These are phyloP conservation scores for Skeletonema menzelii DNA, from an alignment of 108 stramenopile species.

Conservation along the genomic window DNA sequence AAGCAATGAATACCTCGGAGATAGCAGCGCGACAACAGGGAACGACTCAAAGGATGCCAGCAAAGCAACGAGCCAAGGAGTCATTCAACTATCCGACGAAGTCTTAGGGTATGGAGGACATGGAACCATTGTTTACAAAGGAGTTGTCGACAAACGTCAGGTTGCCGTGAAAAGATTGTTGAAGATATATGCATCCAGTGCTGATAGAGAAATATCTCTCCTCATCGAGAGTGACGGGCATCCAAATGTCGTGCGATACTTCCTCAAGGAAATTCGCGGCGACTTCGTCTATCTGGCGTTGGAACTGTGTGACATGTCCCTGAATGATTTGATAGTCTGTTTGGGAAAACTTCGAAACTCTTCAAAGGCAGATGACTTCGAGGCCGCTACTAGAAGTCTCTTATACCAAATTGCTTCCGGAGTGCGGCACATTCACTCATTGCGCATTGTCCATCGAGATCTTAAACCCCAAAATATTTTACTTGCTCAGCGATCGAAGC, in stretches of 20 bases:
- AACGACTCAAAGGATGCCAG: conserved; percentile 12
- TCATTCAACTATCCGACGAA: conserved; percentile 88
- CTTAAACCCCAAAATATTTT: conserved; percentile 94
- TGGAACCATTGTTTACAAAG: conserved; percentile 96
- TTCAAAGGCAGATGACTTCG: conserved; percentile 32
- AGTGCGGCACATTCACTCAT: conserved; percentile 86
- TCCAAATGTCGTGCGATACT: conserved; percentile 91
- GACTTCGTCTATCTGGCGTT: conserved; percentile 96
- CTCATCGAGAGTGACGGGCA: conserved; percentile 94
- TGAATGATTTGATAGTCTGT: conserved; percentile 83
- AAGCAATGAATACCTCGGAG: background rate
- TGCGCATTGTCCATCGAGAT: conserved; percentile 92
- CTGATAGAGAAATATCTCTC: conserved; percentile 91
- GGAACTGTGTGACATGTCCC: conserved; percentile 89
- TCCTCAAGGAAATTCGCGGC: conserved; percentile 84
- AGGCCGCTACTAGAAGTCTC: conserved; percentile 46
- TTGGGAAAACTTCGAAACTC: conserved; percentile 41
- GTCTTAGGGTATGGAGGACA: conserved; percentile 93
- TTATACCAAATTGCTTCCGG: conserved; percentile 89
- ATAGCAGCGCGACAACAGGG: conserved; percentile 11
- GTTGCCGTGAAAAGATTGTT: conserved; percentile 98
- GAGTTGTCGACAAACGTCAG: conserved; percentile 82
- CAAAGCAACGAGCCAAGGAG: conserved; percentile 28
- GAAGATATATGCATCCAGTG: conserved; percentile 88
- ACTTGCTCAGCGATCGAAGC: conserved; percentile 53